These are phyloP conservation scores for Backusella mclennaniae DNA, from an alignment of 192 early-diverging fungal genomes.

Conservation along the genomic window DNA sequence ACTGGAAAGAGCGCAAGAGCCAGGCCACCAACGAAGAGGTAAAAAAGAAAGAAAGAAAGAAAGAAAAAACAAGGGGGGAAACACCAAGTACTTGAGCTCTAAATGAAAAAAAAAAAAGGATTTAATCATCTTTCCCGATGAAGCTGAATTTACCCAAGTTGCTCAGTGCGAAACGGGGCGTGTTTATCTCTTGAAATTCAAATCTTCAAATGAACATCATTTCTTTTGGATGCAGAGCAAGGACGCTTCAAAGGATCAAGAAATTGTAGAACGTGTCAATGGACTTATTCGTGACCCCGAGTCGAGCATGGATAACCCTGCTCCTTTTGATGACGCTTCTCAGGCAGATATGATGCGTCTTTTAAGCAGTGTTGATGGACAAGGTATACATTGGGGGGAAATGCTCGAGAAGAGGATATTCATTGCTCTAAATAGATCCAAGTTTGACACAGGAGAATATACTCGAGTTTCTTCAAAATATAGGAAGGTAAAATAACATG, in stretches of 20 bases:
- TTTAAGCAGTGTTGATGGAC: conserved; percentile 8
- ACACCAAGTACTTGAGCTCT: background rate
- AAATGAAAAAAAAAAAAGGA: conserved; percentile 35
- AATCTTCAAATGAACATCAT: conserved; percentile 70
- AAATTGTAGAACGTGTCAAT: conserved; percentile 60
- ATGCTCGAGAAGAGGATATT: background rate
- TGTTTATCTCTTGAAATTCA: conserved; percentile 81
- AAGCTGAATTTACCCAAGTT: conserved; percentile 64
- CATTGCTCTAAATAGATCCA: background rate
- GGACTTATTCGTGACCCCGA: conserved; percentile 52
- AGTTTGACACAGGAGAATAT: conserved; percentile 33
- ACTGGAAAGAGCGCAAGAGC: conserved; percentile 75
- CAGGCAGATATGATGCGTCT: conserved; percentile 30
- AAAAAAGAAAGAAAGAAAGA: background rate
- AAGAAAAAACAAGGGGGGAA: background rate
- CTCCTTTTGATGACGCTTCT: conserved; percentile 15
- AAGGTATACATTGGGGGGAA: background rate
- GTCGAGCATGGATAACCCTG: conserved; percentile 25
- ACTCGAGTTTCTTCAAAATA: conserved; percentile 37
- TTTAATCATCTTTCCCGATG: conserved; percentile 76
- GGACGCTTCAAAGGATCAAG: conserved; percentile 58
- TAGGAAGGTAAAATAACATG: conserved; percentile 23
- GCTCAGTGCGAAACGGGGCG: conserved; percentile 62
- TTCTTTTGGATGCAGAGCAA: conserved; percentile 87
- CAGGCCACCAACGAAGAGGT: conserved; percentile 48